Evolutionary conservation across 2,329 filamentous ascomycete genomes (phyloP).

Genomic region (Fusarium sp.): DNA sequence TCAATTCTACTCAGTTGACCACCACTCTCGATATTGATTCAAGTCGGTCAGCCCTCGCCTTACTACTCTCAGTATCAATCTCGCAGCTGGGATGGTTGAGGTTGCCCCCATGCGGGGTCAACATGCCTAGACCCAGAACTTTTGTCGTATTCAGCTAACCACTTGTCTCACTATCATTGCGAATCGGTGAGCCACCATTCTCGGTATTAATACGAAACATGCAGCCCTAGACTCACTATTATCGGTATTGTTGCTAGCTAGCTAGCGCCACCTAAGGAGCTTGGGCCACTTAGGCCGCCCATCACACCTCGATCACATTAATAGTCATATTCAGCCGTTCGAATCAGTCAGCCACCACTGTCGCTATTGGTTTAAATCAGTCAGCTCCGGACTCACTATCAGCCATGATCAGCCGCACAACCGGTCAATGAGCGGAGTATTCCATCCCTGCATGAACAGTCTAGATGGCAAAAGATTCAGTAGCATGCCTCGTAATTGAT

Average conservation of each 20-base stretch:
- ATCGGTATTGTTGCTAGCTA: neutral
- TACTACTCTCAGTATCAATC: neutral
- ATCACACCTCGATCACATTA: neutral
- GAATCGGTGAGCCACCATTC: neutral
- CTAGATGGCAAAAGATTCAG: neutral
- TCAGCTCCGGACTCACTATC: neutral
- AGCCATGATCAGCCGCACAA: neutral
- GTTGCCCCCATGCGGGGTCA: neutral
- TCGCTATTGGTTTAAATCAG: neutral
- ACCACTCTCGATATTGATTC: neutral
- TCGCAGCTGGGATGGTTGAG: neutral
- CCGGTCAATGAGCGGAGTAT: neutral
- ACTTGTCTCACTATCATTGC: neutral
- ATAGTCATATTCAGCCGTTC: neutral
- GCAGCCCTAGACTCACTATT: neutral
- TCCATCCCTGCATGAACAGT: neutral
- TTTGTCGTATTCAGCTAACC: neutral
- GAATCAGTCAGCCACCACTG: neutral
- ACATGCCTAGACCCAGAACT: neutral
- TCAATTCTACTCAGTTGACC: too few relatives aligned
- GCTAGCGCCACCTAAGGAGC: neutral
- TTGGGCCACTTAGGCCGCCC: neutral
- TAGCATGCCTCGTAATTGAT: neutral
- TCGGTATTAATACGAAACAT: neutral
- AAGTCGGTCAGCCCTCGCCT: fast-evolving